Evolutionary conservation across 257 asterid species (phyloP).

Genomic region (Hygrophila difformis): DNA sequence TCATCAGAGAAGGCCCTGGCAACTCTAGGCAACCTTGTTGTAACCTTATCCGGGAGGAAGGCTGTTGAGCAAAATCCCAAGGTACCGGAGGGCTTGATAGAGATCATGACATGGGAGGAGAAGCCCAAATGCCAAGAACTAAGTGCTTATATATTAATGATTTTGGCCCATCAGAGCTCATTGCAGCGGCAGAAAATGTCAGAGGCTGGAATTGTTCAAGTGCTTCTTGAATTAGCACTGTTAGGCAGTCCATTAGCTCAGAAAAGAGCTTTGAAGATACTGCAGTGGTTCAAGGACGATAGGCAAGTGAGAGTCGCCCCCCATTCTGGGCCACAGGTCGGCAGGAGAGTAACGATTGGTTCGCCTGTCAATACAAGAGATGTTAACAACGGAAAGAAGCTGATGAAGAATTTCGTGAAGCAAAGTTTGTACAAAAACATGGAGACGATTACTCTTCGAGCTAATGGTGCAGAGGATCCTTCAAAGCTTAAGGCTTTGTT

Average conservation of each 20-base stretch:
- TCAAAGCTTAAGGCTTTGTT: conserved; percentile 52
- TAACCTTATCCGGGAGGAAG: conserved; percentile 39
- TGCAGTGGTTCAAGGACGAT: conserved; percentile 64
- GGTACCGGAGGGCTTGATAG: conserved; percentile 50
- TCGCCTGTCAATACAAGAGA: conserved; percentile 35
- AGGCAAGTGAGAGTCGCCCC: conserved; percentile 43
- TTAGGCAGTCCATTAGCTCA: conserved; percentile 59
- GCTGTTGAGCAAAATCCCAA: conserved; percentile 31
- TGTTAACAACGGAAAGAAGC: conserved; percentile 43
- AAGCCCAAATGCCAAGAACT: conserved; percentile 51
- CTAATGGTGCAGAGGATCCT: conserved; percentile 28
- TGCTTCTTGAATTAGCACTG: conserved; percentile 54
- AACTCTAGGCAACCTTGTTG: conserved; percentile 40
- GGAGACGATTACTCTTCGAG: conserved; percentile 71
- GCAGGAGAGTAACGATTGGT: conserved; percentile 20
- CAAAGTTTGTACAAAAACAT: conserved; percentile 67
- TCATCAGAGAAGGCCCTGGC: conserved; percentile 49
- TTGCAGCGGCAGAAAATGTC: conserved; percentile 51
- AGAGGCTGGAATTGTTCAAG: conserved; percentile 48
- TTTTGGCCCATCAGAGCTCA: conserved; percentile 56
- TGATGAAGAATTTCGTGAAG: conserved; percentile 70
- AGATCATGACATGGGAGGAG: conserved; percentile 56
- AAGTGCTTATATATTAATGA: conserved; percentile 49
- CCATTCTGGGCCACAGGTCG: conserved; percentile 65
- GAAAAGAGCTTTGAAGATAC: conserved; percentile 47